These are phyloP conservation scores for Agastache rugosa DNA, from an alignment of 257 asterid genomes.

Conservation along the genomic window DNA sequence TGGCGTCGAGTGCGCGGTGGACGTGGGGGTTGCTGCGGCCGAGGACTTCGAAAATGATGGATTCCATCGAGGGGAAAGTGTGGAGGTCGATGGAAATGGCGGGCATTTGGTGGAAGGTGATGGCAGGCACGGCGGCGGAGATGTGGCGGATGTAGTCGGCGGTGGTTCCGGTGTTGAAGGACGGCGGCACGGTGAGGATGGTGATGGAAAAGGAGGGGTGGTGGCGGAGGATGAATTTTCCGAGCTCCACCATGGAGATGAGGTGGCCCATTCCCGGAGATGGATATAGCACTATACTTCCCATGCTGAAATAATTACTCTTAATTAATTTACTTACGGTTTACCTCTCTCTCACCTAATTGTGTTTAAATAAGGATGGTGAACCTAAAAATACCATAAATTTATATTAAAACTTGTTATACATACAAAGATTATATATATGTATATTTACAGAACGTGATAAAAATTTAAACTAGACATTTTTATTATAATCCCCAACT, in stretches of 20 bases:
- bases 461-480: no score
- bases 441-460: no score
- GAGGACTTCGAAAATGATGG: constrained; percentile 43
- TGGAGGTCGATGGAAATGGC: constrained; percentile 34
- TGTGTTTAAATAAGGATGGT: no score
- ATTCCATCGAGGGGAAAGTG: constrained; percentile 49
- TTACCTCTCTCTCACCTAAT: no score
- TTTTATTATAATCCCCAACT: no score
- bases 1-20: constrained; percentile 47
- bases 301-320: background rate
- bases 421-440: no score
- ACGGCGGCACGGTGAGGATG: constrained; percentile 44
- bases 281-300: constrained; percentile 55
- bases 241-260: constrained; percentile 76
- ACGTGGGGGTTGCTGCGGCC: constrained; percentile 46
- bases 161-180: constrained; percentile 52
- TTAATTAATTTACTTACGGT: no score
- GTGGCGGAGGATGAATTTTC: constrained; percentile 56
- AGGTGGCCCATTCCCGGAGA: constrained; percentile 74
- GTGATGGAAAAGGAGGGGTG: constrained; percentile 45
- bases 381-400: no score
- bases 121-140: constrained; percentile 57
- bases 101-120: constrained; percentile 65
- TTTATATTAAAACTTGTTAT: no score
- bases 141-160: background rate